Conservation (phyloP, 2,329 filamentous ascomycete species). For the Calonectria naviculata region DNA sequence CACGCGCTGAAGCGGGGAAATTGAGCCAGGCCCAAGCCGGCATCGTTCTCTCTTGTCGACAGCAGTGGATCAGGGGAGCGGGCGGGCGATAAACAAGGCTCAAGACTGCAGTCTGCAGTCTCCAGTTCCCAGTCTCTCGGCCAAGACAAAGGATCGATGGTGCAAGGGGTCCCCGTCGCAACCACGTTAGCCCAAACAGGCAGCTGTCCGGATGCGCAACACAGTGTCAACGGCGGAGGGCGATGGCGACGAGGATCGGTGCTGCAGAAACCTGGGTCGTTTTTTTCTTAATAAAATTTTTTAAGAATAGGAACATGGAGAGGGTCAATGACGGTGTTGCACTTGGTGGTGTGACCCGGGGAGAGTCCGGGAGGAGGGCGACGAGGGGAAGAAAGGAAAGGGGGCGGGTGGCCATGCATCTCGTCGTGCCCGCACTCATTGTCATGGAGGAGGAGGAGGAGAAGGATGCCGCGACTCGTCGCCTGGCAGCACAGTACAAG, state of each 20-base stretch:
- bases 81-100: conserved; percentile 6
- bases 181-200: conserved; percentile 37
- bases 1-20: conserved; percentile 37
- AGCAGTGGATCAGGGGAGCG: conserved; percentile 14
- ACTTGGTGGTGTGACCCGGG: conserved; percentile 26
- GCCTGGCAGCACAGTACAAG: conserved; percentile 2
- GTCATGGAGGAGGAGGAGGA: conserved; percentile 17
- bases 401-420: conserved; percentile 7
- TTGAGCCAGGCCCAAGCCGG: conserved; percentile 30
- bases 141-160: conserved; percentile 23
- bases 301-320: not conserved
- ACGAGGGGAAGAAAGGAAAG: not conserved
- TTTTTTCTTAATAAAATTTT: not conserved
- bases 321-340: conserved; percentile 26
- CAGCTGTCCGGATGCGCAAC: conserved; percentile 35
- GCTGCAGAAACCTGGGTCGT: conserved; percentile 19
- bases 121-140: conserved; percentile 16
- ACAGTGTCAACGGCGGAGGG: conserved; percentile 32
- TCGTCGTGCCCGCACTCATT: not conserved
- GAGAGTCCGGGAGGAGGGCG: not conserved
- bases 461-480: conserved; percentile 2
- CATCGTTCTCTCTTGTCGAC: conserved; percentile 26
- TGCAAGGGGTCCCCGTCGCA: conserved; percentile 24
- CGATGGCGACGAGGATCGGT: conserved; percentile 15
- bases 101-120: conserved; percentile 3